Conservation (phyloP, 1,139 yeast species). For the Scheffersomyces quercinus region DNA sequence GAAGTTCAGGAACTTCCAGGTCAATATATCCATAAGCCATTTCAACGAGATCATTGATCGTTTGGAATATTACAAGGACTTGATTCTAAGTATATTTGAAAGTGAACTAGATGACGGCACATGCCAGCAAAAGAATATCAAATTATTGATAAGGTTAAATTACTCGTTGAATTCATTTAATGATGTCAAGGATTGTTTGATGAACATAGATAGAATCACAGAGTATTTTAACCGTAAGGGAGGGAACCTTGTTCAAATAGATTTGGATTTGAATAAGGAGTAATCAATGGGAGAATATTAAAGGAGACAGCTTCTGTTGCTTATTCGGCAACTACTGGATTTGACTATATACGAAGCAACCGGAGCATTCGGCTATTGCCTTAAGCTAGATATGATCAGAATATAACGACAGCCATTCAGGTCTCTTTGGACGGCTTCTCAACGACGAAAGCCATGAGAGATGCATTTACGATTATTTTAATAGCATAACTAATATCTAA, state of each 20-base stretch:
- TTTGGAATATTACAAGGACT: background rate
- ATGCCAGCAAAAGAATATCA: constrained; percentile 2
- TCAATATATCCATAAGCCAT: background rate
- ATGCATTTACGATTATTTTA: too few species aligned
- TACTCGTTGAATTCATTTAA: constrained; percentile 6
- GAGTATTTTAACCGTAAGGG: constrained; percentile 2
- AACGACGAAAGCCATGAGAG: too few species aligned
- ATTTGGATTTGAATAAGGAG: constrained; percentile 3
- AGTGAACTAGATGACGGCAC: background rate
- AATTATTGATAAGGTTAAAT: constrained; percentile 4
- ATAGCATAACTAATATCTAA: too few species aligned
- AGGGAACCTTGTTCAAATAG: constrained; percentile 5
- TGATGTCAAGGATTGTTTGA: constrained; percentile 9
- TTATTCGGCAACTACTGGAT: too few species aligned
- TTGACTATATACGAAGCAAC: too few species aligned
- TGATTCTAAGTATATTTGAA: background rate
- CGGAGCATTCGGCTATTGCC: too few species aligned
- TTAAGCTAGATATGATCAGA: too few species aligned
- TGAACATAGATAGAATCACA: constrained; percentile 5
- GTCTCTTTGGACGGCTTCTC: too few species aligned
- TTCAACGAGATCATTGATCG: background rate
- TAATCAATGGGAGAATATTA: background rate
- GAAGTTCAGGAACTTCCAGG: background rate
- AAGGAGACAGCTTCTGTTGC: too few species aligned
- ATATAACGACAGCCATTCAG: too few species aligned